These are phyloP conservation scores for Vanrija sp. DNA, from an alignment of 1,284 basidiomycete genomes.

Conservation along the genomic window DNA sequence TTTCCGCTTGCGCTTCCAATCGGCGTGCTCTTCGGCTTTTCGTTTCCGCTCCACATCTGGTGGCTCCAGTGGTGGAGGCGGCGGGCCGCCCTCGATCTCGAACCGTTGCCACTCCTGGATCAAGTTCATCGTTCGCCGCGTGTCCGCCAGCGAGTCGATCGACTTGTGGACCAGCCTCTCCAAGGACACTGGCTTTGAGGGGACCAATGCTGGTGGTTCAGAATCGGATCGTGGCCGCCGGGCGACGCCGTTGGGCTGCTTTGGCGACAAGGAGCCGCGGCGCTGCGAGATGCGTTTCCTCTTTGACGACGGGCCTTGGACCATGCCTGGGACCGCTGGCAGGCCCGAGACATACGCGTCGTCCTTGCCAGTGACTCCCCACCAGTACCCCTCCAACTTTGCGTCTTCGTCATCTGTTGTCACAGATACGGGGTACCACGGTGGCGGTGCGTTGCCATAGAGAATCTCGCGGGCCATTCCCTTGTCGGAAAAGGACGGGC, in stretches of 20 bases:
- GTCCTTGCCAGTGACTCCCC: slow-evolving; percentile 35
- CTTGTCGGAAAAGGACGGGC: slow-evolving; percentile 41
- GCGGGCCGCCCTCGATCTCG: slow-evolving; percentile 35
- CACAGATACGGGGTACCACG: slow-evolving; percentile 34
- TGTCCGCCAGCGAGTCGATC: slow-evolving; percentile 32
- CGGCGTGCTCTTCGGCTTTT: slow-evolving; percentile 17
- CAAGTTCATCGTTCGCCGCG: slow-evolving; percentile 26
- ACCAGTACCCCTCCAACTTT: slow-evolving; percentile 43
- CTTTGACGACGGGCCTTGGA: slow-evolving; percentile 11
- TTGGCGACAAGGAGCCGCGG: slow-evolving; percentile 1
- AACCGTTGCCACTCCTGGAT: slow-evolving; percentile 40
- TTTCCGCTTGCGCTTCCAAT: slow-evolving; percentile 14
- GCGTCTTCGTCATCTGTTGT: slow-evolving; percentile 33
- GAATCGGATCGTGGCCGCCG: not conserved
- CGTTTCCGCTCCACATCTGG: slow-evolving; percentile 20
- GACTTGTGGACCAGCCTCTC: slow-evolving; percentile 29
- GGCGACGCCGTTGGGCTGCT: not conserved
- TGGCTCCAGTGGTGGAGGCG: slow-evolving; percentile 23
- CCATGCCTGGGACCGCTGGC: slow-evolving; percentile 40
- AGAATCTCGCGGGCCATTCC: slow-evolving; percentile 42
- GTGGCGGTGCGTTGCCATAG: slow-evolving; percentile 27
- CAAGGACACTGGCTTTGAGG: slow-evolving; percentile 28
- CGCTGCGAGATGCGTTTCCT: slow-evolving; percentile 7
- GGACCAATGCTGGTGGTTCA: slow-evolving; percentile 19
- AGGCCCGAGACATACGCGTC: slow-evolving; percentile 38